Percentiles rank a stretch among this genome's conserved stretches.
Conservation (phyloP, 768 basidiomycete species). For the Chlorophyllum brunneum region DNA sequence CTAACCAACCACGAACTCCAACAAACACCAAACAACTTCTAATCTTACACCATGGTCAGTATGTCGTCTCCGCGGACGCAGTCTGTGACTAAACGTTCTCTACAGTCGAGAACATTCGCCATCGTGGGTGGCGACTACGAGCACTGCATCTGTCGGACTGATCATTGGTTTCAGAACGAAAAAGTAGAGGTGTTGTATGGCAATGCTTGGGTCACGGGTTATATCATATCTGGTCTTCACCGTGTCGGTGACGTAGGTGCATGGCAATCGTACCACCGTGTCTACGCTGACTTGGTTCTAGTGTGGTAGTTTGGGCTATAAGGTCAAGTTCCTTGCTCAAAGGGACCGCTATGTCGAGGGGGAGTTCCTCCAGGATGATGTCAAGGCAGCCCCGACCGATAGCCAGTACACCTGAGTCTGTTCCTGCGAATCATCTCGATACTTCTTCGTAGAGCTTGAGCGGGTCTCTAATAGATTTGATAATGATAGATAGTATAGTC, state of each 20-base stretch:
- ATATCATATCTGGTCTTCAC: not conserved
- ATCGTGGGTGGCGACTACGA: not conserved
- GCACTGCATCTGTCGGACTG: not conserved
- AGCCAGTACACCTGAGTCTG: too few relatives aligned
- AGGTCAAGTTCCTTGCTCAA: not conserved
- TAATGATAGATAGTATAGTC: too few relatives aligned
- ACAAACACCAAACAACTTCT: too few relatives aligned
- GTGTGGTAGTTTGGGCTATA: not conserved
- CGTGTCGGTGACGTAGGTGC: not conserved
- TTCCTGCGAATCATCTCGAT: not conserved
- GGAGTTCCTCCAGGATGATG: not conserved
- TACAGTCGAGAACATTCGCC: not conserved
- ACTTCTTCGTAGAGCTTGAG: too few relatives aligned
- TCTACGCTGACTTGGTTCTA: not conserved
- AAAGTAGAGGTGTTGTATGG: not conserved
- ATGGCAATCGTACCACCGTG: not conserved
- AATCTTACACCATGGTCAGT: too few relatives aligned
- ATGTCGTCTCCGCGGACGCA: too few relatives aligned
- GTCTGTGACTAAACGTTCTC: too few relatives aligned
- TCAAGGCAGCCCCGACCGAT: too few relatives aligned
- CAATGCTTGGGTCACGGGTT: not conserved
- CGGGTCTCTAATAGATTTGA: too few relatives aligned
- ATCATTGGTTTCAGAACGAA: not conserved
- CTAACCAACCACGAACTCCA: too few relatives aligned
- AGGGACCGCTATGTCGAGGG: not conserved